Conservation (phyloP, 805 yeast species). For the Hanseniaspora pseudoguilliermondii region DNA sequence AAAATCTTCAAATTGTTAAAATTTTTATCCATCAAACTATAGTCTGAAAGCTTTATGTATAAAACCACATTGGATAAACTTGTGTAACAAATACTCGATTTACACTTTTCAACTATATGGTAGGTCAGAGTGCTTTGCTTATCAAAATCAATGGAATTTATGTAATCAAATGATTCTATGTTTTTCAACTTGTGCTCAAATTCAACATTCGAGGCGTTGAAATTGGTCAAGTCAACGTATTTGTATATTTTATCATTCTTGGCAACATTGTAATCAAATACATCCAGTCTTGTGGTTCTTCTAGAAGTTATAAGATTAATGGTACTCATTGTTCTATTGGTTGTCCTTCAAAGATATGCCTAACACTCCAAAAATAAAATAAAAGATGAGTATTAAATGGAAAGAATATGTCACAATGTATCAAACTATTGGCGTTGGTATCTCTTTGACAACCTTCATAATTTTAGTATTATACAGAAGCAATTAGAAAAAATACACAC, state of each 20-base stretch:
- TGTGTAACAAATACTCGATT: neutral
- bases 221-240: neutral
- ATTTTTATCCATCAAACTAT: neutral
- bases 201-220: neutral
- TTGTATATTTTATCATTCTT: neutral
- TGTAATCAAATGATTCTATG: neutral
- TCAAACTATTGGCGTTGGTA: too few relatives aligned
- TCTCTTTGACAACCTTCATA: too few relatives aligned
- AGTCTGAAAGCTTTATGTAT: neutral
- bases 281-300: neutral
- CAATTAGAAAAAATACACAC: too few relatives aligned
- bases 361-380: too few relatives aligned
- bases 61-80: neutral
- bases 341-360: neutral
- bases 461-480: too few relatives aligned
- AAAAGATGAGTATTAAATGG: neutral
- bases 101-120: neutral
- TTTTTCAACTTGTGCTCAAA: neutral
- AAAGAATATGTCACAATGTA: too few relatives aligned
- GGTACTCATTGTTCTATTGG: neutral
- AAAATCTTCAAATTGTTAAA: neutral
- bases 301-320: neutral
- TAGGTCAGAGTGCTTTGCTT: neutral
- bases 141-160: slow-evolving; percentile 2
- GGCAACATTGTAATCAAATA: neutral